Base-by-base conservation (phyloP, 768 basidiomycete species). In the Lactifluus echinatus region DNA sequence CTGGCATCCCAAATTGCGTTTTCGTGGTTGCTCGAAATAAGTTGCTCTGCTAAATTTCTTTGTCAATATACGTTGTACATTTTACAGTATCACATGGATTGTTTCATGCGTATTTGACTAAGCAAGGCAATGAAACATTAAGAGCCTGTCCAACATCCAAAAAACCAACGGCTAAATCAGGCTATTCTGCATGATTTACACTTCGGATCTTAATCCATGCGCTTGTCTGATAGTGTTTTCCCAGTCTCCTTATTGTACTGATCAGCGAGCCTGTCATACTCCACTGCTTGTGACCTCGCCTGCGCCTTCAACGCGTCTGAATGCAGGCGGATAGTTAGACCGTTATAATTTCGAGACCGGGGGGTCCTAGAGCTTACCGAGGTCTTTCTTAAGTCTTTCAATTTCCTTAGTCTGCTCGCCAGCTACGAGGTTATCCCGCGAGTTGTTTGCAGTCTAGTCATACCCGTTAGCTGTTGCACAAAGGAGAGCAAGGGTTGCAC, bases 271-370 rank as follows among this genome's bases (percentile, higher is more conserved):
- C 90, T 77, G 72, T 92, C 85, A 65, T 88, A 93, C 67, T 93
- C 89, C 23, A 74, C 76, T 4, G 82, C 84, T 62, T 93, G 89
- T 64, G 88, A 85, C 0, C 74, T 68, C 0, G 89, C 86, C 69
- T 93, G 91, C 71, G 84, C 87, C 75, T 91, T 90, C 53, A 93
- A 70, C 19, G 84, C 86, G 19, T 83, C 89, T 91, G 64, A 29
- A 10, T n/a, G n/a, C n/a, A 47, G 50, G 28, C 31, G 28, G 8
- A 43, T 36, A 24, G 12, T n/a, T n/a, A 55, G 5, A 10, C 15
- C 31, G 31, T 55, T 6, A 40, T 24, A 23, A 24, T 50, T 33
- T 14, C 42, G 10, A 43, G 4, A 3, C 40, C 17, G 14, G 47
- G 15, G 10, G 23, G 3, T n/a, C 4, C 43, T 39, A 15, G 50